phyloP scores from a whole-genome alignment of 2,329 filamentous ascomycete species.

The Paraconiothyrium sp. region DNA sequence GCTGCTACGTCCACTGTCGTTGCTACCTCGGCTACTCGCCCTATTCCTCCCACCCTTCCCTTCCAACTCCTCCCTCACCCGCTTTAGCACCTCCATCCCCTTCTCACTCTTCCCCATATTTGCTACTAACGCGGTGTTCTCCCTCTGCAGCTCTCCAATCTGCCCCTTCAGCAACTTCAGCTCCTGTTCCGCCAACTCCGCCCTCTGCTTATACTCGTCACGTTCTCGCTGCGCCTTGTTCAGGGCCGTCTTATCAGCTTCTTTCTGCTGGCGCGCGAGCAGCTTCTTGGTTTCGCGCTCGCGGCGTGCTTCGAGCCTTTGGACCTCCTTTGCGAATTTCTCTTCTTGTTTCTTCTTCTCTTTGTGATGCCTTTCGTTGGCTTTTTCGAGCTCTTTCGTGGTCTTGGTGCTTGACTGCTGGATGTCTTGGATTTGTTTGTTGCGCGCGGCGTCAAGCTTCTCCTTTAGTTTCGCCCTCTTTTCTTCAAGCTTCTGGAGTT shows the following conservation, averaged over 20 bases:
- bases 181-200: slow-evolving; percentile 59
- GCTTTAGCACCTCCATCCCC: slow-evolving; percentile 44
- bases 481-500: slow-evolving; percentile 70
- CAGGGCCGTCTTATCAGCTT: slow-evolving; percentile 64
- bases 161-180: slow-evolving; percentile 61
- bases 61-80: slow-evolving; percentile 41
- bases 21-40: slow-evolving; percentile 39
- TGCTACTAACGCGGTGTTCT: slow-evolving; percentile 64
- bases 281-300: slow-evolving; percentile 71
- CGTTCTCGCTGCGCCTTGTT: slow-evolving; percentile 58
- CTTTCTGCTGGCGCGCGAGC: slow-evolving; percentile 69
- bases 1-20: slow-evolving; percentile 32
- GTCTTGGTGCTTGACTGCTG: slow-evolving; percentile 45
- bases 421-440: slow-evolving; percentile 57
- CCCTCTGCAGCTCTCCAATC: slow-evolving; percentile 64
- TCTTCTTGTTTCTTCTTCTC: slow-evolving; percentile 58
- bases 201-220: slow-evolving; percentile 57
- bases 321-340: slow-evolving; percentile 57
- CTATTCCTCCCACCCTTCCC: slow-evolving; percentile 30
- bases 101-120: slow-evolving; percentile 53
- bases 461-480: slow-evolving; percentile 67
- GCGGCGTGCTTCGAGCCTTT: slow-evolving; percentile 74
- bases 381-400: slow-evolving; percentile 65
- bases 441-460: slow-evolving; percentile 66
- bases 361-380: slow-evolving; percentile 70